Percentiles rank a stretch among this genome's conserved stretches.
phyloP scores from a whole-genome alignment of 176 grass and related monocot species.

The Musa acuminata region DNA sequence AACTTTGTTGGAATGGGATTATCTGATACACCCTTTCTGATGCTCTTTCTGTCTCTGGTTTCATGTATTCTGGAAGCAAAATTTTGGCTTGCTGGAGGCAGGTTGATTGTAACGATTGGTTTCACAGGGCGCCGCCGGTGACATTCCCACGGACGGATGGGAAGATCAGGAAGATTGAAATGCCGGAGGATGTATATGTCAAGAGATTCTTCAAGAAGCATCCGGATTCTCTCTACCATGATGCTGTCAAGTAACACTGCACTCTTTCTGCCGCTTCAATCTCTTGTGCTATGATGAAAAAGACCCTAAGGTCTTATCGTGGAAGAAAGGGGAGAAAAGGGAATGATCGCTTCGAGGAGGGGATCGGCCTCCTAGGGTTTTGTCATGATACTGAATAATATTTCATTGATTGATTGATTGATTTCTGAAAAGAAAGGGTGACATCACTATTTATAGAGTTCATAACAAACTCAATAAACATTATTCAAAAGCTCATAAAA shows the following conservation, averaged over 20 bases:
- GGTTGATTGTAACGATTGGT: neutral
- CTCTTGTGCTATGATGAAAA: too few species aligned
- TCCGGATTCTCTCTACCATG: slow-evolving; percentile 65
- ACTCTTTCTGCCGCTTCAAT: neutral
- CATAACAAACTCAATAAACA: too few species aligned
- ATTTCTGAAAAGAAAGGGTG: too few species aligned
- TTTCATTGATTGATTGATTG: too few species aligned
- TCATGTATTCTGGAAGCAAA: too few species aligned
- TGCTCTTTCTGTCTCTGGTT: neutral
- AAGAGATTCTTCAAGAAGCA: slow-evolving; percentile 55
- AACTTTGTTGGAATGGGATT: neutral
- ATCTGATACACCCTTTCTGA: neutral
- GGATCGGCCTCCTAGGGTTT: too few species aligned
- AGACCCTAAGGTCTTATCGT: too few species aligned
- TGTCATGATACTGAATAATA: too few species aligned
- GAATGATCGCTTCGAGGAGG: too few species aligned
- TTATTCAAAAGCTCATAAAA: too few species aligned
- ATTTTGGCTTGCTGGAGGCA: neutral
- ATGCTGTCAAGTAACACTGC: slow-evolving; percentile 51
- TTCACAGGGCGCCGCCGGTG: slow-evolving; percentile 47
- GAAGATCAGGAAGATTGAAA: slow-evolving; percentile 43
- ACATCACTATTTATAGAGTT: too few species aligned
- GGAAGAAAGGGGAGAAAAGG: too few species aligned
- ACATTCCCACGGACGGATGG: slow-evolving; percentile 56
- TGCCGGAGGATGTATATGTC: slow-evolving; percentile 66